Conservation (phyloP, 2,329 filamentous ascomycete species). For the Hypoxylon sp. region DNA sequence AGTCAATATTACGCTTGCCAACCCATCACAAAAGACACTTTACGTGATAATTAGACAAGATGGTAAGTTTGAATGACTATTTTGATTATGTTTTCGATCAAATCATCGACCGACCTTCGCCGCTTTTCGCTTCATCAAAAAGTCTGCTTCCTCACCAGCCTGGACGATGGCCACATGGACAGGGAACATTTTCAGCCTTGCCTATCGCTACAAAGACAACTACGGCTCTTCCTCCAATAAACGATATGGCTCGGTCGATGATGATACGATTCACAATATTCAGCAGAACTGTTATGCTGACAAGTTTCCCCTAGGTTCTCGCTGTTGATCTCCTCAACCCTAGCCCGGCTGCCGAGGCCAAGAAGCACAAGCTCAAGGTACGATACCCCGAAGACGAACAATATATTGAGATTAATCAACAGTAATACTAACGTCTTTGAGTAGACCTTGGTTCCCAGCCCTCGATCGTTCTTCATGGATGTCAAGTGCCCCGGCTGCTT, state of each 20-base stretch:
- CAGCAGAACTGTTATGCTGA: conserved; percentile 62
- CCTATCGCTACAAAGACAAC: neutral
- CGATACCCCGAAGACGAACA: conserved; percentile 53
- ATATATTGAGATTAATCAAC: conserved; percentile 1
- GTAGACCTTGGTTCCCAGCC: conserved; percentile 92
- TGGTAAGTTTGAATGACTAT: conserved; percentile 69
- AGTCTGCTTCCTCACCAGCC: conserved; percentile 18
- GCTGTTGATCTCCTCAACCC: conserved; percentile 99
- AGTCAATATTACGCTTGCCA: conserved; percentile 65
- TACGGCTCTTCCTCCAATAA: neutral
- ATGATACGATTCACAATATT: conserved; percentile 23
- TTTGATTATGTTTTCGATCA: conserved; percentile 26
- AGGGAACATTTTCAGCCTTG: neutral
- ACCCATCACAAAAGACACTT: conserved; percentile 58
- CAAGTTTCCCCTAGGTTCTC: conserved; percentile 83
- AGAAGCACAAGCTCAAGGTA: conserved; percentile 99
- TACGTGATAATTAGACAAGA: conserved; percentile 72
- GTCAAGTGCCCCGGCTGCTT: conserved; percentile 99
- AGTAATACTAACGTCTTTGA: conserved; percentile 45
- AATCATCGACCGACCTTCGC: conserved; percentile 35
- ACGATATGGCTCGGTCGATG: conserved; percentile 14
- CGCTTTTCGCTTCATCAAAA: conserved; percentile 19
- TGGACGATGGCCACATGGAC: conserved; percentile 9
- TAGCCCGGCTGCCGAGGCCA: conserved; percentile 95
- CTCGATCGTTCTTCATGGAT: conserved; percentile 99